Percentiles rank a stretch among this genome's conserved stretches.
phyloP scores from a whole-genome alignment of 768 basidiomycete species.

The Lentinula sp. region DNA sequence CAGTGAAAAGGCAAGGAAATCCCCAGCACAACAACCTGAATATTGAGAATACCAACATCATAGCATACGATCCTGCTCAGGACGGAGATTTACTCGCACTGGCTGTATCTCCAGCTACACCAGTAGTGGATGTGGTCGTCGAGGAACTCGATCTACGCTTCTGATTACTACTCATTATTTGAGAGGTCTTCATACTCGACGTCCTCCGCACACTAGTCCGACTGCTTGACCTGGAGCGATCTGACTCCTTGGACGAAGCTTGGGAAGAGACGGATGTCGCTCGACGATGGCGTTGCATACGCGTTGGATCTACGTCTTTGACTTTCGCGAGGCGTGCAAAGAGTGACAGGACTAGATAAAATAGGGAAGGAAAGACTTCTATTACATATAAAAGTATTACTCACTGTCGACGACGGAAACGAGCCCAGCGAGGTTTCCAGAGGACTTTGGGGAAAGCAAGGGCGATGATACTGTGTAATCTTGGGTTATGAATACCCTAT shows the following conservation, averaged over 20 bases:
- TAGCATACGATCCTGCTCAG: neutral
- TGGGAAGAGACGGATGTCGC: constrained; percentile 69
- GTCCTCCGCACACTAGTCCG: constrained; percentile 25
- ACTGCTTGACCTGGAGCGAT: constrained; percentile 35
- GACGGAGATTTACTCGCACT: neutral
- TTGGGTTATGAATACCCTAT: constrained; percentile 72
- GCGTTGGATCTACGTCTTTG: constrained; percentile 68
- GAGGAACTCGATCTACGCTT: neutral
- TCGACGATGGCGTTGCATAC: constrained; percentile 74
- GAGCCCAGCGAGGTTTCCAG: constrained; percentile 61
- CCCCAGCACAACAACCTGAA: too few species aligned
- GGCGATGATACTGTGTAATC: constrained; percentile 52
- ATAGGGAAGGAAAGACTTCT: neutral
- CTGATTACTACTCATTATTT: neutral
- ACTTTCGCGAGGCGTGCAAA: constrained; percentile 75
- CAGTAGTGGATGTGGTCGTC: neutral
- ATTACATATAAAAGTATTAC: constrained; percentile 16
- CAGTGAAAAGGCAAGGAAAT: too few species aligned
- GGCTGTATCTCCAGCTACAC: neutral
- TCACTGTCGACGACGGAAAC: constrained; percentile 79
- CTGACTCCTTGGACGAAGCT: constrained; percentile 25
- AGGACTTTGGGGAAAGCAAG: constrained; percentile 30
- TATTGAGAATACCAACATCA: too few species aligned
- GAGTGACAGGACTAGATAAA: constrained; percentile 58
- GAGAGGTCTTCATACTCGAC: neutral